These are phyloP conservation scores for Mucor velutinosus DNA, from an alignment of 371 early-diverging fungal genomes.

Conservation along the genomic window DNA sequence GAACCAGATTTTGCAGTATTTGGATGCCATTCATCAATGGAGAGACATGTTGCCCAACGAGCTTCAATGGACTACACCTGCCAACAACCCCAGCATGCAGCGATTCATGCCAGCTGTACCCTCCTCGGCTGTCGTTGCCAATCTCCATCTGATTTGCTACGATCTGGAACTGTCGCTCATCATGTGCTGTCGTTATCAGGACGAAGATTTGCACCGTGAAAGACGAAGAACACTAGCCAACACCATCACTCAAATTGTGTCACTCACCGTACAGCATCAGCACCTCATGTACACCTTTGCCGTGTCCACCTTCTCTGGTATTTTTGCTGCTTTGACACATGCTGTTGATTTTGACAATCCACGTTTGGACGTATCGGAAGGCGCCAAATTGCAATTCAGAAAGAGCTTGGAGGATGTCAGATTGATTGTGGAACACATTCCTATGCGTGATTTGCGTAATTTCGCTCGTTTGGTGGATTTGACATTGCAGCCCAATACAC, in stretches of 20 bases:
- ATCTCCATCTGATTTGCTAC: slow-evolving; percentile 40
- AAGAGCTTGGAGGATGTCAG: slow-evolving; percentile 40
- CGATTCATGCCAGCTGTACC: slow-evolving; percentile 25
- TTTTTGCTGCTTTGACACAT: slow-evolving; percentile 51
- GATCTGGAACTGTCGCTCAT: slow-evolving; percentile 46
- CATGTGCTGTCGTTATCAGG: slow-evolving; percentile 46
- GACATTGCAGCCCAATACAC: slow-evolving; percentile 31
- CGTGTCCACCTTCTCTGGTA: slow-evolving; percentile 39
- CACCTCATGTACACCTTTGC: slow-evolving; percentile 43
- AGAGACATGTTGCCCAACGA: slow-evolving; percentile 34
- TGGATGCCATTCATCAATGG: slow-evolving; percentile 43
- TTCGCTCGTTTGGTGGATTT: slow-evolving; percentile 41
- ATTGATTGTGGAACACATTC: slow-evolving; percentile 27
- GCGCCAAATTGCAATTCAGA: slow-evolving; percentile 44
- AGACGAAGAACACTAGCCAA: slow-evolving; percentile 41
- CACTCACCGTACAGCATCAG: slow-evolving; percentile 36
- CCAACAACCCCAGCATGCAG: slow-evolving; percentile 8
- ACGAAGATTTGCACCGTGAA: slow-evolving; percentile 38
- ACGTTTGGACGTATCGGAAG: slow-evolving; percentile 28
- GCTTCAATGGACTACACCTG: slow-evolving; percentile 33
- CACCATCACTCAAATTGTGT: slow-evolving; percentile 45
- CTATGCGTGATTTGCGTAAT: slow-evolving; percentile 31
- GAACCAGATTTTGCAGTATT: slow-evolving; percentile 34
- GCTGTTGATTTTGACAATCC: slow-evolving; percentile 45
- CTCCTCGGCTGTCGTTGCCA: slow-evolving; percentile 32